Percentiles rank a stretch among this genome's conserved stretches.
Conservation (phyloP, 2,329 filamentous ascomycete species). For the Aspergillus sp. region DNA sequence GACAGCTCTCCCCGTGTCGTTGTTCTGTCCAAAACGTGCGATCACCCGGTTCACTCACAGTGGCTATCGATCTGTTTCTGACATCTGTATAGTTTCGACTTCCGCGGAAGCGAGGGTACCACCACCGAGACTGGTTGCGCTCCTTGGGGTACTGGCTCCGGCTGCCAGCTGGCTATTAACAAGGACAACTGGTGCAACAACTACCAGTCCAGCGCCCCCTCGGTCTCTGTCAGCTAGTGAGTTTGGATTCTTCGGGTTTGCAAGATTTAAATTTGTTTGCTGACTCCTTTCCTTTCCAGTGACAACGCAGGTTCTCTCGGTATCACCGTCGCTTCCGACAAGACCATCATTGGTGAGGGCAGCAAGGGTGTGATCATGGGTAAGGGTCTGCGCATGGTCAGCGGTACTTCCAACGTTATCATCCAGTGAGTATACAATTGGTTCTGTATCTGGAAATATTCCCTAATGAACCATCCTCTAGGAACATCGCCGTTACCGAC, state of each 20-base stretch:
- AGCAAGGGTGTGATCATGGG: constrained; percentile 56
- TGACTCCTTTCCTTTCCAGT: neutral
- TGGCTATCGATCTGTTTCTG: neutral
- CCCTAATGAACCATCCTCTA: neutral
- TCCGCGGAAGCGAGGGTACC: constrained; percentile 31
- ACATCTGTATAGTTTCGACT: constrained; percentile 17
- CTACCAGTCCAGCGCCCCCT: constrained; percentile 56
- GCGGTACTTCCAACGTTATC: constrained; percentile 56
- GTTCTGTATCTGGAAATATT: neutral
- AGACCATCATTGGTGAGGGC: constrained; percentile 57
- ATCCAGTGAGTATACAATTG: constrained; percentile 42
- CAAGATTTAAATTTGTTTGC: too few relatives aligned
- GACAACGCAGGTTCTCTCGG: constrained; percentile 54
- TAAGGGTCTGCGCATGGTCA: constrained; percentile 55
- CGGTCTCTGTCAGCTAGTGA: constrained; percentile 41
- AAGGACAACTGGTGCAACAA: constrained; percentile 60
- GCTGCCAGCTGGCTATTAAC: constrained; percentile 62
- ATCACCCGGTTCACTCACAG: neutral
- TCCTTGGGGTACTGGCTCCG: constrained; percentile 55
- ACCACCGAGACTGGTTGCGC: constrained; percentile 56
- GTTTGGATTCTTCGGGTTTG: neutral
- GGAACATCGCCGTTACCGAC: constrained; percentile 55
- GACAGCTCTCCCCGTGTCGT: constrained; percentile 57
- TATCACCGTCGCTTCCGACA: constrained; percentile 58
- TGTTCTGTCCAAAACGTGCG: constrained; percentile 37